Conservation (phyloP, 164 flowering plant species). For the Cinnamomum chago region DNA sequence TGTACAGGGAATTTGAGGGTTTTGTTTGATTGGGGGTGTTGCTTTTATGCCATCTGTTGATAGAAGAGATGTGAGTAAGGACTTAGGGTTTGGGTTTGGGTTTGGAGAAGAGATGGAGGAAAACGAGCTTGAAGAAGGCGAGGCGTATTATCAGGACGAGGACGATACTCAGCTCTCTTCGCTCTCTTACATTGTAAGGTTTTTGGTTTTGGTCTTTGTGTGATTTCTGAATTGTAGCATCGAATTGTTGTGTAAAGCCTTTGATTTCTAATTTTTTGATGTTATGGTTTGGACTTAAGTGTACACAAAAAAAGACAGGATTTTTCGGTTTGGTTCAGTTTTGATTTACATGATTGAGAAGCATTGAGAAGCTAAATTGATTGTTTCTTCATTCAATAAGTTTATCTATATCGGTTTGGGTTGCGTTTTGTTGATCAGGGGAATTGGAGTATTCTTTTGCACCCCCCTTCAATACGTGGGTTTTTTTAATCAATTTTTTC, state of each 20-base stretch:
- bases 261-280: not conserved
- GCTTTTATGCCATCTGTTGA: constrained; percentile 60
- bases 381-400: not conserved
- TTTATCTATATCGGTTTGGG: not conserved
- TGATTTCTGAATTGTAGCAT: not conserved
- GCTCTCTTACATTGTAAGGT: constrained; percentile 53
- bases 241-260: not conserved
- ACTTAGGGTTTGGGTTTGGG: constrained; percentile 28
- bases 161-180: constrained; percentile 46
- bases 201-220: not conserved
- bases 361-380: not conserved
- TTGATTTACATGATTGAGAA: not conserved
- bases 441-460: too few relatives aligned
- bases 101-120: constrained; percentile 64
- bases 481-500: too few relatives aligned
- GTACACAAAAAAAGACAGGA: not conserved
- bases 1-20: not conserved
- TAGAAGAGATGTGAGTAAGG: constrained; percentile 62
- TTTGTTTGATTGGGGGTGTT: constrained; percentile 17
- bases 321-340: not conserved
- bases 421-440: not conserved
- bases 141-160: constrained; percentile 59
- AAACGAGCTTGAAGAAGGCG: constrained; percentile 96
- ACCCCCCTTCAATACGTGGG: too few relatives aligned
- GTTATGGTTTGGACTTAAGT: not conserved